Conservation (phyloP, 768 basidiomycete genomes). For the Solioccasus polychromus region DNA sequence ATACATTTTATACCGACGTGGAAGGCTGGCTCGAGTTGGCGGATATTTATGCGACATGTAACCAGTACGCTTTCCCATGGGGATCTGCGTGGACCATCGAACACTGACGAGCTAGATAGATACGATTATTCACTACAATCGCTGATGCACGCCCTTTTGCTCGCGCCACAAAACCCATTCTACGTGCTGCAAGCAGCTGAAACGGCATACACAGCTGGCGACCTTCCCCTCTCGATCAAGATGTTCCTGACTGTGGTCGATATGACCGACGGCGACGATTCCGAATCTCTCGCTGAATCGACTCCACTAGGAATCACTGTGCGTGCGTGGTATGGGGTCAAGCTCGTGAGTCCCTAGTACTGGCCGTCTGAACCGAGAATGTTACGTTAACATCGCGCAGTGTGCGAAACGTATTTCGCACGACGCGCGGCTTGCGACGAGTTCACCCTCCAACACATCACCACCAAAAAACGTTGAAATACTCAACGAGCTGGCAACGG, state of each 20-base stretch:
- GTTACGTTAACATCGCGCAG: constrained; percentile 33
- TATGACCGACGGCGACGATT: constrained; percentile 64
- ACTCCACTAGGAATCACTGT: constrained; percentile 51
- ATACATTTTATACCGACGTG: constrained; percentile 85
- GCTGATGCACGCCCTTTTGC: constrained; percentile 75
- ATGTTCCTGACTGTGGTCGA: constrained; percentile 77
- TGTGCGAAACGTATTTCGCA: constrained; percentile 56
- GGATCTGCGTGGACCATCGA: not conserved
- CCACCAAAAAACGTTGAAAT: constrained; percentile 52
- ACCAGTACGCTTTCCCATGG: constrained; percentile 52
- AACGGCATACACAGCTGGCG: constrained; percentile 77
- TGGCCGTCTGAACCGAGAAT: not conserved
- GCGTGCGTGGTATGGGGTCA: constrained; percentile 82
- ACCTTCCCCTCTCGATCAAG: constrained; percentile 73
- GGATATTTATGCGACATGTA: constrained; percentile 70
- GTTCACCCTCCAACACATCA: constrained; percentile 56
- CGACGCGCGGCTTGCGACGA: constrained; percentile 35
- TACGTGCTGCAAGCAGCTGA: constrained; percentile 84
- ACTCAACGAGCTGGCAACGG: constrained; percentile 72
- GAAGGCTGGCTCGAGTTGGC: constrained; percentile 89
- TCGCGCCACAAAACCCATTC: constrained; percentile 85
- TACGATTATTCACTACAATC: constrained; percentile 72
- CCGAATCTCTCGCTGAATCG: constrained; percentile 49
- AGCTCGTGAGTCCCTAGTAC: constrained; percentile 61
- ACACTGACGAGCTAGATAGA: constrained; percentile 36